phyloP scores from a whole-genome alignment of 257 asterid species.

The Przewalskia tangutica region DNA sequence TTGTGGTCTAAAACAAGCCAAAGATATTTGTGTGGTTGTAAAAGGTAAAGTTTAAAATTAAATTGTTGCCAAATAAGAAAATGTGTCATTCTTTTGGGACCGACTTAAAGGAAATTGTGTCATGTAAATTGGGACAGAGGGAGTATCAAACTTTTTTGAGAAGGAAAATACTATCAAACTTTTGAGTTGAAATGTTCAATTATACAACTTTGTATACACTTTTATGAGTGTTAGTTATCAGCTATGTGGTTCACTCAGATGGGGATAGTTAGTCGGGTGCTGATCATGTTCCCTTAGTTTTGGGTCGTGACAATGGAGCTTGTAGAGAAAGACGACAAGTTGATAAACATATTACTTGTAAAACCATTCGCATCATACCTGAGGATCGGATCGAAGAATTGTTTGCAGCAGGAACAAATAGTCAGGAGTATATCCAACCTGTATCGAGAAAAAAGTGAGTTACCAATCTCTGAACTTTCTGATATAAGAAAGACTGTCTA shows the following conservation, averaged over 20 bases:
- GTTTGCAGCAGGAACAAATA: slow-evolving; percentile 97
- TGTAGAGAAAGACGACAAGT: neutral
- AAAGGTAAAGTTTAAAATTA: too few species aligned
- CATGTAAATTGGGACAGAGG: too few species aligned
- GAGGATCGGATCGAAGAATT: slow-evolving; percentile 96
- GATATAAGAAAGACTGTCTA: neutral
- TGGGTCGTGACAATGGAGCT: neutral
- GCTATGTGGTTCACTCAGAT: neutral
- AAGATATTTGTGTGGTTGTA: too few species aligned
- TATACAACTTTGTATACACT: neutral
- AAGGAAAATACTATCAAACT: too few species aligned
- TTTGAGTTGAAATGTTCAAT: neutral
- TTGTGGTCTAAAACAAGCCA: too few species aligned
- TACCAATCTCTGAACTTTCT: neutral
- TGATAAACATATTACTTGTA: neutral
- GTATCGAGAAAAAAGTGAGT: slow-evolving; percentile 16
- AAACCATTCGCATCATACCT: slow-evolving; percentile 39
- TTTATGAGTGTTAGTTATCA: neutral
- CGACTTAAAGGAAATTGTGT: too few species aligned
- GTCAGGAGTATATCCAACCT: slow-evolving; percentile 98
- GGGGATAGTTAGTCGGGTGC: neutral
- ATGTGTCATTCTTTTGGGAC: too few species aligned
- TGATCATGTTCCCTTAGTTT: neutral
- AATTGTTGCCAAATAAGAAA: too few species aligned
- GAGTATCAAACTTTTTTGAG: too few species aligned